These are phyloP conservation scores for Acacia confusa DNA, from an alignment of 306 rosid species.

Conservation along the genomic window DNA sequence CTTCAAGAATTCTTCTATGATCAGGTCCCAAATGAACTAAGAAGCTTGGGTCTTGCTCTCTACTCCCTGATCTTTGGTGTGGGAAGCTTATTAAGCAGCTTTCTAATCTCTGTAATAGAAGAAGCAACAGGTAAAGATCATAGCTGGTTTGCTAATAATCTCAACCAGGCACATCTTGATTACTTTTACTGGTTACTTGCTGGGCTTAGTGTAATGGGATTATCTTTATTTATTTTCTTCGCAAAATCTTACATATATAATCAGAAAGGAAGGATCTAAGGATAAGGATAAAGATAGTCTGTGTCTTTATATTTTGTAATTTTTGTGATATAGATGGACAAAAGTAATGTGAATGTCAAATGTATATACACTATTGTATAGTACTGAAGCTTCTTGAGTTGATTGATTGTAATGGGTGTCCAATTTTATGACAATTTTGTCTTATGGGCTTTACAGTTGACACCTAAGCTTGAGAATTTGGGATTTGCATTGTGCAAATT, in stretches of 20 bases:
- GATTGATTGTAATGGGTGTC: too few species aligned
- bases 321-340: background rate
- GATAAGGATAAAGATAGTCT: background rate
- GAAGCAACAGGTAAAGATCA: background rate
- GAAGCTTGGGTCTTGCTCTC: constrained; percentile 56
- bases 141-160: background rate
- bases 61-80: constrained; percentile 53
- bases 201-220: background rate
- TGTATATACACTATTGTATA: background rate
- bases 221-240: background rate
- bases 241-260: background rate
- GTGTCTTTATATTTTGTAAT: background rate
- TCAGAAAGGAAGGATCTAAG: background rate
- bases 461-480: too few species aligned
- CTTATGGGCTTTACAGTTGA: background rate
- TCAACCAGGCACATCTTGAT: constrained; percentile 14
- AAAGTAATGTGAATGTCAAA: background rate
- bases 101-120: constrained; percentile 18
- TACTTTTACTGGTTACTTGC: constrained; percentile 4
- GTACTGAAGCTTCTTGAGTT: background rate
- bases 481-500: background rate
- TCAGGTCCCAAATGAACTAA: background rate
- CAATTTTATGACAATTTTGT: background rate
- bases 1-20: background rate
- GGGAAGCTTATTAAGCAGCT: constrained; percentile 60